These are phyloP conservation scores for Pulveroboletus sp. DNA, from an alignment of 768 basidiomycete species.

Conservation along the genomic window DNA sequence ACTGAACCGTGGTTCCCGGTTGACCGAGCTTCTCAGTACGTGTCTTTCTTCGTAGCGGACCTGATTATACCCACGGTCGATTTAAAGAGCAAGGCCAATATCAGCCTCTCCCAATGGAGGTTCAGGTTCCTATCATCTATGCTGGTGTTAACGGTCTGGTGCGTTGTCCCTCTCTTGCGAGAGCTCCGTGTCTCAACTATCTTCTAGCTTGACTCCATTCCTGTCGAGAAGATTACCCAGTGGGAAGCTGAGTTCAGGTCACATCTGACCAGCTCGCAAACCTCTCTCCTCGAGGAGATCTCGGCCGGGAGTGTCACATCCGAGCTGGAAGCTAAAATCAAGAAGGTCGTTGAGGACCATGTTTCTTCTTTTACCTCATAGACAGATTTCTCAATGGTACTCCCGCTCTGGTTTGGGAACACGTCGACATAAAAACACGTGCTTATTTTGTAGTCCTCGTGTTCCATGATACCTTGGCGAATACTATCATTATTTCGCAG, in stretches of 20 bases:
- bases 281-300: conserved; percentile 78
- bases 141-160: conserved; percentile 99
- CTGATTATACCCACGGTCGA: conserved; percentile 10
- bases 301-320: conserved; percentile 76
- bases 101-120: conserved; percentile 88
- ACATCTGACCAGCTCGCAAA: conserved; percentile 74
- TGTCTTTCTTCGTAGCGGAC: background rate
- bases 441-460: conserved; percentile 15
- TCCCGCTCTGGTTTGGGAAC: conserved; percentile 13
- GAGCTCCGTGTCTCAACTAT: background rate
- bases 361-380: conserved; percentile 75
- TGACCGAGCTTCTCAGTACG: conserved; percentile 92
- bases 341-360: conserved; percentile 90
- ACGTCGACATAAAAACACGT: conserved; percentile 18
- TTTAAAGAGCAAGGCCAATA: conserved; percentile 93
- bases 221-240: conserved; percentile 88
- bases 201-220: conserved; percentile 82
- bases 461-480: conserved; percentile 24
- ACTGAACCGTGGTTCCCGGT: conserved; percentile 94
- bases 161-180: conserved; percentile 29
- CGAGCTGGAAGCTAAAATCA: conserved; percentile 90
- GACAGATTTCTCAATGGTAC: conserved; percentile 17
- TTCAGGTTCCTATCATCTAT: conserved; percentile 98
- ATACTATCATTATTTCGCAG: conserved; percentile 28
- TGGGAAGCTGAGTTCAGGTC: conserved; percentile 93